Evolutionary conservation across 2,329 filamentous ascomycete genomes (phyloP), one percentile per base, ranked within the genome.

Genomic region (Fusarium floridanum): DNA sequence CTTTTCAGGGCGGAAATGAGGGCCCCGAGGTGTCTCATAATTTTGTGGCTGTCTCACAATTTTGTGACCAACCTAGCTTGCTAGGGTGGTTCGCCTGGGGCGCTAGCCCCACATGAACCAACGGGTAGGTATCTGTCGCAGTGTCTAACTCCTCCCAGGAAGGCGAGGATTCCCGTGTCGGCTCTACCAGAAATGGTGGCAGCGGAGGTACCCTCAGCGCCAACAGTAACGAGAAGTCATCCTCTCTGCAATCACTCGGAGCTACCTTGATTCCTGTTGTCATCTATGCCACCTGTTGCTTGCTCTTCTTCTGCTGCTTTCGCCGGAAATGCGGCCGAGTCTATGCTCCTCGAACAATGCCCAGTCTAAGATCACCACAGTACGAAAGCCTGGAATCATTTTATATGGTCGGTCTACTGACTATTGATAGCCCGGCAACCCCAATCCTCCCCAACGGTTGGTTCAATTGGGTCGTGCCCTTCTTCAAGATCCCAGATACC

Each of bases 401-500:
- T 37, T 22, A 11, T 32, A n/a, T 7, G n/a, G n/a, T n/a, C n/a
- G 5, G 5, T 10, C 45, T 57, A 66, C 78, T 67, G 6, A 45
- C 24, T 50, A 39, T 45, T 37, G 36, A 63, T n/a, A 89, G 88
- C 73, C 86, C 91, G 71, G 89, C 91, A 37, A 89, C 88, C 17
- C 90, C 90, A 24, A 80, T 85, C 2, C 85, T 92, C 0, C 90
- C 92, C 4, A 86, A 81, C 27, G 92, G 92, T 63, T 81, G 91
- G 55, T 85, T 93, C 77, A 90, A 92, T 76, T 95, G 93, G 93
- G 83, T 95, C 67, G 83, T 84, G 11, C 85, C 88, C 14, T 93
- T 94, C 83, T 92, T 90, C 85, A 89, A 88, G 76, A 88, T 90
- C 50, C 88, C 89, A 5, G 95, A 98, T 81, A 91, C 91, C 45